Evolutionary conservation across 2,329 filamentous ascomycete genomes (phyloP), one percentile per base, ranked within the genome.

Genomic region (Chaetomiaceae sp.): DNA sequence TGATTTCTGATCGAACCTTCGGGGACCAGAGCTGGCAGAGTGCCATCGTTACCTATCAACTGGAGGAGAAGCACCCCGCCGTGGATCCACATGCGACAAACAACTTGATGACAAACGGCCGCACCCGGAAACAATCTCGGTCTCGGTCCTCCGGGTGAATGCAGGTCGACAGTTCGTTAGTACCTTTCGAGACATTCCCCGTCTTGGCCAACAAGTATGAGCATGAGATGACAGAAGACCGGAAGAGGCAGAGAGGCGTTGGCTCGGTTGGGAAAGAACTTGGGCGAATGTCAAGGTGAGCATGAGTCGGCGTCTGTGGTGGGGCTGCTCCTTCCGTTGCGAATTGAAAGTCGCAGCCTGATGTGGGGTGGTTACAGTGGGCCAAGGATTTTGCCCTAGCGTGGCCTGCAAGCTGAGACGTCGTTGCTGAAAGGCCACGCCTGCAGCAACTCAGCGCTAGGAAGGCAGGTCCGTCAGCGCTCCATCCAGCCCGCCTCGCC

Each of bases 321-420:
- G 27, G 27, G 9, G 9, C 29, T 27, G n/a, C 19, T 17, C 23
- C 11, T 20, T 22, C n/a, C 14, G 31, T 38, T 14, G 27, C 38
- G 31, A 54, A 46, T 53, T 53, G 46, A 37, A 53, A 22, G 43
- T 25, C 6, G 38, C 33, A 15, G 36, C 11, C 17, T 15, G n/a
- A 17, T 51, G 48, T 55, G 49, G 54, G 54, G 46, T 53, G 42
- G 29, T 19, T 29, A 12, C 33, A 14, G 58, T 57, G 54, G 56
- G 27, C 36, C 56, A 42, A 48, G 55, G 53, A 45, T 53, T 58
- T 58, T 60, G 57, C 33, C 46, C 51, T 61, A 58, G 52, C 45
- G 57, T 59, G 43, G 29, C 45, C 48, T 47, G 22, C 19, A 14
- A 39, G 22, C 48, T 51, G 47, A 55, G 48, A 43, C 49, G 33